Evolutionary conservation across 139 green algal genomes (phyloP), one percentile per base, ranked within the genome.

Genomic region (Asterochloris sp.): DNA sequence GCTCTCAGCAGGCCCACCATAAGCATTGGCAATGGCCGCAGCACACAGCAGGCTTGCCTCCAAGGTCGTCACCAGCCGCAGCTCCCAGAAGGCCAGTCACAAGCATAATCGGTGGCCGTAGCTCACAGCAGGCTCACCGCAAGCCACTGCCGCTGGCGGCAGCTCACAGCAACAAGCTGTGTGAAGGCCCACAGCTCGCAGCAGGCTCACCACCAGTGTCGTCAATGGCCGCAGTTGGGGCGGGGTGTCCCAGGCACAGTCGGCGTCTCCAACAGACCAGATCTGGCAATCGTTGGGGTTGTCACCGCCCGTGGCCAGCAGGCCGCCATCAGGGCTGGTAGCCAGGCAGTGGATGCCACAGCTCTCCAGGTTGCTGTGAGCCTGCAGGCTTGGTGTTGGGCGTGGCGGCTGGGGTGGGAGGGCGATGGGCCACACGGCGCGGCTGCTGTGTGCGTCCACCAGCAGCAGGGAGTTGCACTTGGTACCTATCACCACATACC

Each of bases 401-500:
- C 69, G 60, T 13, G 13, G 76, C 19, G 80, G 83, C 47, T 80
- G 73, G 0, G 60, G 78, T n/a, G 75, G 76, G 27, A 73, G 17
- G 9, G 79, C n/a, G 78, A 84, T 74, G 12, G 62, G 66, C 54
- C 29, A 29, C 26, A 84, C 62, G 12, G 84, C 86, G 38, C 86
- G 78, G 29, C 75, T 14, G 54, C 62, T 85, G 10, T 26, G 21
- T 13, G 69, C 54, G 27, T 94, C 76, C 4, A 93, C 21, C 14
- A 64, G 61, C 60, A 93, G 61, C 27, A 95, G 82, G 15, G 80
- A 83, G 83, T 94, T 93, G 81, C 87, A 92, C 80, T 96, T 96
- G 26, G 92, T 93, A 69, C 90, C 92, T 15, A 95, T 82, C 12
- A 92, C 80, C 27, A 94, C 88, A 19, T 78, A 68, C 62, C 84